A percentile compares a stretch with the other conserved stretches of the same genome.
These are phyloP conservation scores for Dothidotthia symphoricarpi DNA, from an alignment of 2,329 filamentous ascomycete species.

Conservation along the genomic window DNA sequence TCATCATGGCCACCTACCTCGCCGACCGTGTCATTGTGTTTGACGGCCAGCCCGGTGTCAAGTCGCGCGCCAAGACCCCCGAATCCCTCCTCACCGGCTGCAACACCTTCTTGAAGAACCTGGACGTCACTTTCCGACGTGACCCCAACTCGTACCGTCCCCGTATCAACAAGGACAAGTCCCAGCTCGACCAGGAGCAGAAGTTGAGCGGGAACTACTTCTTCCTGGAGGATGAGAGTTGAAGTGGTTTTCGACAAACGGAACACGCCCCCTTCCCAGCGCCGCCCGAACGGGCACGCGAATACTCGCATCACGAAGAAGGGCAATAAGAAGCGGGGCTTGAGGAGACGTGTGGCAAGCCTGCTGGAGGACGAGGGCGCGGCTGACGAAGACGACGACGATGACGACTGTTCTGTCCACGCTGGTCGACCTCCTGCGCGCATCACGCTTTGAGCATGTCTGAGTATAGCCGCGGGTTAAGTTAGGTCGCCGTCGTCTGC, in stretches of 20 bases:
- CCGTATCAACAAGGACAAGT: slow-evolving; percentile 96
- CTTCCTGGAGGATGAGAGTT: slow-evolving; percentile 87
- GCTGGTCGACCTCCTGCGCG: slow-evolving; percentile 65
- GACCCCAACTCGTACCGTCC: slow-evolving; percentile 95
- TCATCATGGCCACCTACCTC: slow-evolving; percentile 87
- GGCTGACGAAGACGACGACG: slow-evolving; percentile 62
- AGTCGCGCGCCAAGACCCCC: slow-evolving; percentile 83
- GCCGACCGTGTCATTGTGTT: slow-evolving; percentile 98
- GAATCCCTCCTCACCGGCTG: slow-evolving; percentile 93
- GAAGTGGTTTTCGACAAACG: slow-evolving; percentile 61
- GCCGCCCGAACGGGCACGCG: slow-evolving; percentile 44
- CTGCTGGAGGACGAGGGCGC: slow-evolving; percentile 56
- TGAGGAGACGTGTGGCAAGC: slow-evolving; percentile 30
- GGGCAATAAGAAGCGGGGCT: slow-evolving; percentile 37
- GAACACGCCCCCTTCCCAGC: slow-evolving; percentile 38
- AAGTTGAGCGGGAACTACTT: slow-evolving; percentile 94
- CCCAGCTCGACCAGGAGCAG: slow-evolving; percentile 96
- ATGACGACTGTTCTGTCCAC: slow-evolving; percentile 56
- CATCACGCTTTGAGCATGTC: background rate
- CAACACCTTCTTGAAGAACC: slow-evolving; percentile 93
- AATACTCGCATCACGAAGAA: slow-evolving; percentile 38
- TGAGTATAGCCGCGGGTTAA: background rate
- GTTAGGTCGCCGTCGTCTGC: slow-evolving; percentile 14
- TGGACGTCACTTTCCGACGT: slow-evolving; percentile 97
- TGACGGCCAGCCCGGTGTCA: slow-evolving; percentile 85